A percentile compares a stretch with the other conserved stretches of the same genome.
Conservation (phyloP, 2,329 filamentous ascomycete genomes). For the Rutstroemia sp. region DNA sequence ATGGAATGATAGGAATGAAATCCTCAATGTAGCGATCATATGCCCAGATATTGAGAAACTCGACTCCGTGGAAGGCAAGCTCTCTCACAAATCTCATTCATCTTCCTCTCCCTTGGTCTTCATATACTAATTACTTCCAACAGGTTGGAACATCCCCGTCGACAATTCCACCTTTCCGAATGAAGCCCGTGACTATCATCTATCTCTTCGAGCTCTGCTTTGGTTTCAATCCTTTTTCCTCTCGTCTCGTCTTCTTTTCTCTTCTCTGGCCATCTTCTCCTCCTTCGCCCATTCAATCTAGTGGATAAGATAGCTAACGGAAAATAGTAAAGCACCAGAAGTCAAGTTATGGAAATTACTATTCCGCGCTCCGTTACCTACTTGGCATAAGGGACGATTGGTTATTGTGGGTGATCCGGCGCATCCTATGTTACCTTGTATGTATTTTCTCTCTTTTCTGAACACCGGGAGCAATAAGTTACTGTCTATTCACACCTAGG, state of each 20-base stretch:
- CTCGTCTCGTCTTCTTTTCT: background rate
- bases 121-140: background rate
- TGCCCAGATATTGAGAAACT: conserved; percentile 12
- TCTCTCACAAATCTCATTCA: background rate
- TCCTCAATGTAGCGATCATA: conserved; percentile 15
- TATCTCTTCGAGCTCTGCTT: background rate
- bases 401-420: conserved; percentile 59
- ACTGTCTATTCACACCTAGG: no score
- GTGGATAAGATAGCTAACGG: background rate
- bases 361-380: conserved; percentile 30
- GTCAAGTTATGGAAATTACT: conserved; percentile 5
- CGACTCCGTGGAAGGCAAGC: background rate
- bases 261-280: background rate
- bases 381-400: conserved; percentile 47
- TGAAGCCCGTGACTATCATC: conserved; percentile 21
- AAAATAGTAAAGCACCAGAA: conserved; percentile 1
- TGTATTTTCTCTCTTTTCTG: background rate
- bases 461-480: no score
- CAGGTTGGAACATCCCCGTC: background rate
- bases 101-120: no score
- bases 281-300: background rate
- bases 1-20: conserved; percentile 11
- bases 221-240: background rate
- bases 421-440: conserved; percentile 56
- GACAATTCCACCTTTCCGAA: background rate